Conservation (phyloP, 2,329 filamentous ascomycete species). For the Tolypocladium endophyticum region DNA sequence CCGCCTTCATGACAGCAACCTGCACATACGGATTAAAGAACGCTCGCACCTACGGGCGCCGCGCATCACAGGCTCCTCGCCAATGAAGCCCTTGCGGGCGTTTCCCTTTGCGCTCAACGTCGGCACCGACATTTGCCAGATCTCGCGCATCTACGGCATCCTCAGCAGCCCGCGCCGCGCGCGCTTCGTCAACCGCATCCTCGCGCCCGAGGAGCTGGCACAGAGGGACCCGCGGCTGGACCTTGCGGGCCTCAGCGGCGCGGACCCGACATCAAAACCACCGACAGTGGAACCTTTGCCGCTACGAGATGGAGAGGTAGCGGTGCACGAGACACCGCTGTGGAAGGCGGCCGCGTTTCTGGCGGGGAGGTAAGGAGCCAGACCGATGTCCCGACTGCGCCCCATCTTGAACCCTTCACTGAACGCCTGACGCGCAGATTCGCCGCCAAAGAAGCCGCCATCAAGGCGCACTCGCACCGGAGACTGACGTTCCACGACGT, state of each 20-base stretch:
- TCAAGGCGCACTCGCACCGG: slow-evolving; percentile 58
- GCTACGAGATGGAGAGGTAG: slow-evolving; percentile 1
- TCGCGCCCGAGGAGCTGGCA: slow-evolving; percentile 26
- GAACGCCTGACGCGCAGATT: slow-evolving; percentile 32
- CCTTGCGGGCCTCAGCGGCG: not conserved
- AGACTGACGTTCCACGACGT: slow-evolving; percentile 53
- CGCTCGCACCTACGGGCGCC: not conserved
- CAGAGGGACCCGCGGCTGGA: slow-evolving; percentile 11
- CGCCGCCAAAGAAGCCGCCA: slow-evolving; percentile 65
- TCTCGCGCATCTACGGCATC: slow-evolving; percentile 53
- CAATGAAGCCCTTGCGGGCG: slow-evolving; percentile 21
- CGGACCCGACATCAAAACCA: not conserved
- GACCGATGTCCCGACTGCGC: not conserved
- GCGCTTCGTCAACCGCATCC: slow-evolving; percentile 37
- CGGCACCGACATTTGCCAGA: slow-evolving; percentile 70
- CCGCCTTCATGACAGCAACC: not conserved
- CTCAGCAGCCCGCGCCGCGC: slow-evolving; percentile 31
- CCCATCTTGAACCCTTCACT: not conserved
- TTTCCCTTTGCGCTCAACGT: slow-evolving; percentile 60
- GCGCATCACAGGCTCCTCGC: not conserved
- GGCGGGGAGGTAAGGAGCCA: slow-evolving; percentile 19
- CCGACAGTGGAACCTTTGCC: not conserved
- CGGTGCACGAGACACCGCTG: slow-evolving; percentile 11
- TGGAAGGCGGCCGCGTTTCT: slow-evolving; percentile 25
- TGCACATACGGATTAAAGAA: not conserved